Conservation (phyloP, 306 rosid genomes). For the Pyrus betulifolia region DNA sequence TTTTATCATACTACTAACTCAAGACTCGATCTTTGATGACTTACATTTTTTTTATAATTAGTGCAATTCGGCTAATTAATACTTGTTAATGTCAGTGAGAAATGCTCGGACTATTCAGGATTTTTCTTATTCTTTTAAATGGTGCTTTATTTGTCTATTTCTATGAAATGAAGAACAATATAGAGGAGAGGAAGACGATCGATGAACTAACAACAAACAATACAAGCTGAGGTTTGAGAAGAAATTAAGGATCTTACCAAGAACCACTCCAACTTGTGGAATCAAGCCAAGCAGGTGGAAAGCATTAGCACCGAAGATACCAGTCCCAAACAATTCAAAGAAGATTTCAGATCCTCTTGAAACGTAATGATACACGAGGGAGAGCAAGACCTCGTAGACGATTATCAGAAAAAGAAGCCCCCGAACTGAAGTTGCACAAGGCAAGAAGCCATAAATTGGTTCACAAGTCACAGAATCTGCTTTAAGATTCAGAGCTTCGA, state of each 20-base stretch:
- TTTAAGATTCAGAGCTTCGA: background rate
- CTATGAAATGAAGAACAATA: background rate
- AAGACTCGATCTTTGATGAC: too few relatives aligned
- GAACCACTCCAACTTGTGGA: conserved; percentile 22
- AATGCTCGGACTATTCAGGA: too few relatives aligned
- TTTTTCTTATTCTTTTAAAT: too few relatives aligned
- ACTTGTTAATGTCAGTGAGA: too few relatives aligned
- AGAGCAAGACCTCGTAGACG: conserved; percentile 26
- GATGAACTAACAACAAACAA: background rate
- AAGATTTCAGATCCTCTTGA: conserved; percentile 22
- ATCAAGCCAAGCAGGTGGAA: conserved; percentile 28
- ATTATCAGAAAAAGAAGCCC: conserved; percentile 29
- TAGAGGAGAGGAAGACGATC: background rate
- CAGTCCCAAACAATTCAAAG: conserved; percentile 29
- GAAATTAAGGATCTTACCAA: conserved; percentile 16
- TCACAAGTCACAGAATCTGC: conserved; percentile 31
- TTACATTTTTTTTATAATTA: too few relatives aligned
- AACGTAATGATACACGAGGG: conserved; percentile 13
- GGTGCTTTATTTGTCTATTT: too few relatives aligned
- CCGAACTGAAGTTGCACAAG: conserved; percentile 26
- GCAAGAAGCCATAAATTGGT: conserved; percentile 31
- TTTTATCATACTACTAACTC: too few relatives aligned
- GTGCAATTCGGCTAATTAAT: too few relatives aligned
- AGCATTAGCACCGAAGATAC: conserved; percentile 25
- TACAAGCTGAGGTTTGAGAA: background rate